Percentiles rank a stretch among this genome's conserved stretches.
These are phyloP conservation scores for Gnomoniopsis sp. DNA, from an alignment of 2,329 filamentous ascomycete species.

Conservation along the genomic window DNA sequence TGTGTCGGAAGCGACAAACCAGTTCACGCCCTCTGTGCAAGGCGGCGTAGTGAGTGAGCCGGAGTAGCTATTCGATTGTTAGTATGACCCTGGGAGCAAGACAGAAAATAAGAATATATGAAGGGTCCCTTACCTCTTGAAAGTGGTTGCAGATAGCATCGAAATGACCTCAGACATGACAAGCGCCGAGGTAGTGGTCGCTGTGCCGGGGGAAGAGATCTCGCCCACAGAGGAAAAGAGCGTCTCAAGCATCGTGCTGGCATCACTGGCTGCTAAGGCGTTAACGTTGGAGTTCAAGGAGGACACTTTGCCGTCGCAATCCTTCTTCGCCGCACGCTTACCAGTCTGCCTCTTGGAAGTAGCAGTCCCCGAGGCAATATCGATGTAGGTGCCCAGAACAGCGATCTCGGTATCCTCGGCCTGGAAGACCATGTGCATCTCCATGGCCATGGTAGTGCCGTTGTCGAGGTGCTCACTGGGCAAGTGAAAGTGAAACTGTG, in stretches of 20 bases:
- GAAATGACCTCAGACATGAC: constrained; percentile 40
- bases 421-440: constrained; percentile 59
- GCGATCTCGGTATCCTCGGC: constrained; percentile 37
- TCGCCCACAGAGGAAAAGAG: constrained; percentile 39
- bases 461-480: constrained; percentile 46
- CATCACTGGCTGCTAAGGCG: constrained; percentile 31
- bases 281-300: constrained; percentile 40
- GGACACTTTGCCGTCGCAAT: constrained; percentile 26
- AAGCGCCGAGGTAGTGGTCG: constrained; percentile 37
- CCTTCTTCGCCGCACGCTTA: constrained; percentile 17
- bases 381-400: constrained; percentile 42
- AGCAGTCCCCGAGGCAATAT: constrained; percentile 30
- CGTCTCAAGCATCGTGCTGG: constrained; percentile 42
- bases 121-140: constrained; percentile 32
- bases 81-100: background rate
- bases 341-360: constrained; percentile 15
- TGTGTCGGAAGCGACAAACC: constrained; percentile 44
- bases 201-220: constrained; percentile 40
- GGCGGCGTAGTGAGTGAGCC: constrained; percentile 49
- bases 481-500: constrained; percentile 50
- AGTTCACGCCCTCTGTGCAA: constrained; percentile 44
- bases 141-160: constrained; percentile 31
- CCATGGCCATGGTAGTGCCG: constrained; percentile 45
- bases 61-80: constrained; percentile 31
- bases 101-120: background rate